Percentiles rank a stretch among this genome's conserved stretches.
Conservation (phyloP, 2,329 filamentous ascomycete genomes). For the Penicillium sp. region DNA sequence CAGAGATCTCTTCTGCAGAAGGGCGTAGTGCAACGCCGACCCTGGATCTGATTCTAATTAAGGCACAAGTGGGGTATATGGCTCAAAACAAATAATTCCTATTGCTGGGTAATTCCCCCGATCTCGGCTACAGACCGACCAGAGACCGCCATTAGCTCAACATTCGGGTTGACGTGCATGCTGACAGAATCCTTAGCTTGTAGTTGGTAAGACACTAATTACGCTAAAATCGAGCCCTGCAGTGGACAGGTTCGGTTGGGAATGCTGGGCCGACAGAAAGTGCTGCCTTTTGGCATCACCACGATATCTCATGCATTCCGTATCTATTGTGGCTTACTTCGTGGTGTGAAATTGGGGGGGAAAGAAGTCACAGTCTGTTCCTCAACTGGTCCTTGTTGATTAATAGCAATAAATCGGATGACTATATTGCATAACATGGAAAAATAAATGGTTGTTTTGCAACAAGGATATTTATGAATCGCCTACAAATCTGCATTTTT, state of each 20-base stretch:
- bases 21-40: background rate
- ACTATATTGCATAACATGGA: too few relatives aligned
- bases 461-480: too few relatives aligned
- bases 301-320: background rate
- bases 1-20: background rate
- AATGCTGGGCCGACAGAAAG: background rate
- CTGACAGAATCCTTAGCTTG: constrained; percentile 10
- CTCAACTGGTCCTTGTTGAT: too few relatives aligned
- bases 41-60: constrained; percentile 2
- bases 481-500: too few relatives aligned
- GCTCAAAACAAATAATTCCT: background rate
- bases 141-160: constrained; percentile 5
- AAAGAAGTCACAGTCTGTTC: too few relatives aligned
- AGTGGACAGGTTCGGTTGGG: background rate
- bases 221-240: constrained; percentile 4
- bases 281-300: background rate
- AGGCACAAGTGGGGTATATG: background rate
- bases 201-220: constrained; percentile 13
- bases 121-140: background rate
- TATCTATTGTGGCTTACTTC: background rate
- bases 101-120: constrained; percentile 1
- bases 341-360: background rate
- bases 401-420: too few relatives aligned
- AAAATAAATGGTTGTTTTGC: too few relatives aligned
- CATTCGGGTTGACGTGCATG: constrained; percentile 11